A percentile compares a stretch with the other conserved stretches of the same genome.
Conservation (phyloP, 2,329 filamentous ascomycete genomes). For the Alternaria sp. region DNA sequence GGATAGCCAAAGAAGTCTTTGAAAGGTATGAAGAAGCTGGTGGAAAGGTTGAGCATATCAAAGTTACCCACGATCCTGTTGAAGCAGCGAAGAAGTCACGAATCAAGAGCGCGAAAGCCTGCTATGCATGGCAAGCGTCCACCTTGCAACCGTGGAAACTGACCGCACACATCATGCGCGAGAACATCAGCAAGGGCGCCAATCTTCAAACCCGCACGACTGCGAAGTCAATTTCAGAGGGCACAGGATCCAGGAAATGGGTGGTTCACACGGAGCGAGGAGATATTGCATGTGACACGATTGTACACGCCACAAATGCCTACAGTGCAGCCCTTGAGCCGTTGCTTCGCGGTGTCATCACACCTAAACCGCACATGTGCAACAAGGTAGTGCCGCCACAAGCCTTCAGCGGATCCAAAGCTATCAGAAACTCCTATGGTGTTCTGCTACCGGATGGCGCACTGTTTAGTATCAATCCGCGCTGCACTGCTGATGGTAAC, state of each 20-base stretch:
- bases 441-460: slow-evolving; percentile 42
- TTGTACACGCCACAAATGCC: slow-evolving; percentile 39
- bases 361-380: slow-evolving; percentile 44
- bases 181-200: slow-evolving; percentile 27
- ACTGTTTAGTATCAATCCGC: slow-evolving; percentile 47
- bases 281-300: slow-evolving; percentile 27
- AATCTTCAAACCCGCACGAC: slow-evolving; percentile 38
- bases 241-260: slow-evolving; percentile 25
- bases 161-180: slow-evolving; percentile 40
- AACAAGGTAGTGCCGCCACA: slow-evolving; percentile 36
- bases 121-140: slow-evolving; percentile 38
- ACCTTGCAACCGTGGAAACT: slow-evolving; percentile 43
- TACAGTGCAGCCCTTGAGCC: slow-evolving; percentile 40
- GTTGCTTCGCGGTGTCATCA: slow-evolving; percentile 32
- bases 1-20: slow-evolving; percentile 30
- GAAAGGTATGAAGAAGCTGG: slow-evolving; percentile 32
- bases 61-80: slow-evolving; percentile 29
- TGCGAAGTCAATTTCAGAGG: slow-evolving; percentile 21
- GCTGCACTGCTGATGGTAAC: slow-evolving; percentile 41
- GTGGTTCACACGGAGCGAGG: slow-evolving; percentile 32
- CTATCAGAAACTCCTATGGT: slow-evolving; percentile 45
- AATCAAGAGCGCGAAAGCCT: slow-evolving; percentile 36
- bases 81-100: slow-evolving; percentile 26
- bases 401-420: slow-evolving; percentile 28
- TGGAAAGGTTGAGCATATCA: slow-evolving; percentile 35